A percentile compares a stretch with the other conserved stretches of the same genome.
phyloP scores from a whole-genome alignment of 2,329 filamentous ascomycete species.

The Aspergillus neoniger region DNA sequence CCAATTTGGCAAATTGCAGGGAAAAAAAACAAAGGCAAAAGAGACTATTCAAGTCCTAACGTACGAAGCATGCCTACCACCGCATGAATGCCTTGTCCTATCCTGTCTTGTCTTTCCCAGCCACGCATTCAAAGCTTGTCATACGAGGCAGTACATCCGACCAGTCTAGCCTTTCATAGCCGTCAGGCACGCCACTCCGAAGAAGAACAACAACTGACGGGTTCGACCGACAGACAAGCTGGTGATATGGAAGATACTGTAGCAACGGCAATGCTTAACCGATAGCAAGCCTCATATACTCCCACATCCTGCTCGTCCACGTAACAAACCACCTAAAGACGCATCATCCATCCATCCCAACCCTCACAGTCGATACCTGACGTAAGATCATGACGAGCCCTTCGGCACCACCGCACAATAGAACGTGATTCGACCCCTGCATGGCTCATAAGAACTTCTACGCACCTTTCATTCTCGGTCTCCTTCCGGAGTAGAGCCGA shows the following conservation, averaged over 20 bases:
- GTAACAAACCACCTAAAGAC: slow-evolving; percentile 3
- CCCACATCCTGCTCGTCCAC: slow-evolving; percentile 1
- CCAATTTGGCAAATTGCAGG: background rate
- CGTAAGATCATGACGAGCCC: slow-evolving; percentile 11
- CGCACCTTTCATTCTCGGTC: no score
- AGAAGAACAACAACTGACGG: background rate
- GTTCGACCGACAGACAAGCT: background rate
- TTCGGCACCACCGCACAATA: background rate
- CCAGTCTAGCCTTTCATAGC: slow-evolving; percentile 1
- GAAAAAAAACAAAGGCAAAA: no score
- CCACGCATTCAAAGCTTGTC: slow-evolving; percentile 1
- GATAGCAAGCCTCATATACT: background rate
- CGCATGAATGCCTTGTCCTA: background rate
- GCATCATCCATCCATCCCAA: slow-evolving; percentile 5
- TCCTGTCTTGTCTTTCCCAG: background rate
- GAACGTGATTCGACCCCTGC: background rate
- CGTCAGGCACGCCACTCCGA: background rate
- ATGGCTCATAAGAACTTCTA: background rate
- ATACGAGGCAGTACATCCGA: background rate
- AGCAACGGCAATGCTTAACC: background rate
- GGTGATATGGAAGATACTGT: background rate
- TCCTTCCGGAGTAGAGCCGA: background rate
- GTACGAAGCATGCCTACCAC: background rate
- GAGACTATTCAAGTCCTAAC: background rate
- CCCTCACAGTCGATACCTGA: background rate